Conservation (phyloP, 352 stramenopile species). For the Globisporangium carolinianum region DNA sequence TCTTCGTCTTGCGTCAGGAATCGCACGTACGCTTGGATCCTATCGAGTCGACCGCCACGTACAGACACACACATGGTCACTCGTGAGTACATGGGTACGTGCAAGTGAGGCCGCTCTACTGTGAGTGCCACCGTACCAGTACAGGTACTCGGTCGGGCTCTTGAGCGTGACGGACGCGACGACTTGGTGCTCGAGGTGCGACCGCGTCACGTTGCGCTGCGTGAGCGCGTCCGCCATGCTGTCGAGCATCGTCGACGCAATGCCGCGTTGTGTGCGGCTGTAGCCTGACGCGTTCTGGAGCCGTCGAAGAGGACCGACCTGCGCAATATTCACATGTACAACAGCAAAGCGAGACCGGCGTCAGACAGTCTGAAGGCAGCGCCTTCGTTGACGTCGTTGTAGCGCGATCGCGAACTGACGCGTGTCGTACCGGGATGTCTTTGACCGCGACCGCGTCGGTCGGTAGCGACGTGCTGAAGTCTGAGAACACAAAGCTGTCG, state of each 20-base stretch:
- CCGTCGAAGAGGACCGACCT: conserved; percentile 68
- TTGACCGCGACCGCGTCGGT: conserved; percentile 58
- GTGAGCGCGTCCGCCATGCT: conserved; percentile 63
- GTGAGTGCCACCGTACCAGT: conserved; percentile 38
- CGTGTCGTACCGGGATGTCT: conserved; percentile 52
- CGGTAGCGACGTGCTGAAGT: conserved; percentile 68
- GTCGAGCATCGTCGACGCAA: conserved; percentile 63
- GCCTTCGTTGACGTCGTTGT: no score
- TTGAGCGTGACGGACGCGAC: conserved; percentile 53
- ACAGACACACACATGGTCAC: no score
- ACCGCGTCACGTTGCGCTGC: conserved; percentile 76
- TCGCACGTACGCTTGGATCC: conserved; percentile 74
- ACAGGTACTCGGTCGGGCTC: conserved; percentile 71
- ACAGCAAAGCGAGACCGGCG: neutral
- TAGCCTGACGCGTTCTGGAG: conserved; percentile 81
- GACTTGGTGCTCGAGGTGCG: conserved; percentile 81
- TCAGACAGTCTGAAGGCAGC: neutral
- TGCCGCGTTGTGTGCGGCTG: conserved; percentile 53
- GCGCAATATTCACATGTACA: conserved; percentile 2
- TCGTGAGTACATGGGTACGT: no score
- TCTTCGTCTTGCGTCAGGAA: conserved; percentile 82
- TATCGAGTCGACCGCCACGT: conserved; percentile 12
- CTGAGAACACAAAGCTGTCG: conserved; percentile 81
- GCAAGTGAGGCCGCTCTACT: no score
- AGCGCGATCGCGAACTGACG: neutral